phyloP scores from a whole-genome alignment of 169 alveolate genomes.

The Sarcocystis neurona region DNA sequence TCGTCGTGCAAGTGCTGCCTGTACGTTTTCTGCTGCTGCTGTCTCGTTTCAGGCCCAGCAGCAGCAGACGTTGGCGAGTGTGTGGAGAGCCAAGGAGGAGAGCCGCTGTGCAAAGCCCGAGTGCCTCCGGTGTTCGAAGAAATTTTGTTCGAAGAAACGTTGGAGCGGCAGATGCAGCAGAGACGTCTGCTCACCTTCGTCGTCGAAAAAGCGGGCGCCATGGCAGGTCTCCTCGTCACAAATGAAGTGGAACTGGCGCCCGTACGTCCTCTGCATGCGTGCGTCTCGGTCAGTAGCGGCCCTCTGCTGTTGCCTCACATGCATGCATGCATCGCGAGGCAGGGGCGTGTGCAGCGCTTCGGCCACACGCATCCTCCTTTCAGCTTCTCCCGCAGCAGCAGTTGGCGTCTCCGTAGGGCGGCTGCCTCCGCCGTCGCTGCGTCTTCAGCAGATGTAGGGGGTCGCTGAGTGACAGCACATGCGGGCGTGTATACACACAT shows the following conservation, averaged over 20 bases:
- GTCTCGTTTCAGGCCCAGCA: background rate
- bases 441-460: no score
- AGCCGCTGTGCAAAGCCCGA: background rate
- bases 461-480: no score
- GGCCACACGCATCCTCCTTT: background rate
- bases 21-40: no score
- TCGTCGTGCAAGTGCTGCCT: no score
- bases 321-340: background rate
- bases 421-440: no score
- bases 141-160: slow-evolving; percentile 34
- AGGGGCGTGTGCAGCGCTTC: background rate
- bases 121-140: slow-evolving; percentile 48
- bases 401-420: no score
- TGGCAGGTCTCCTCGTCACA: slow-evolving; percentile 52
- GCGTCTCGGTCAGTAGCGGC: background rate
- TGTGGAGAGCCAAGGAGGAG: background rate
- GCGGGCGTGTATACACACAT: no score
- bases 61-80: background rate
- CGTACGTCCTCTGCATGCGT: background rate
- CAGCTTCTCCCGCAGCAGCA: no score
- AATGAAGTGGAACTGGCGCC: slow-evolving; percentile 50
- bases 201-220: slow-evolving; percentile 21
- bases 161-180: slow-evolving; percentile 50
- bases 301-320: background rate
- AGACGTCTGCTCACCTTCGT: slow-evolving; percentile 20